A percentile compares a stretch with the other conserved stretches of the same genome.
phyloP scores from a whole-genome alignment of 2,329 filamentous ascomycete species.

The Neonectria hederae region DNA sequence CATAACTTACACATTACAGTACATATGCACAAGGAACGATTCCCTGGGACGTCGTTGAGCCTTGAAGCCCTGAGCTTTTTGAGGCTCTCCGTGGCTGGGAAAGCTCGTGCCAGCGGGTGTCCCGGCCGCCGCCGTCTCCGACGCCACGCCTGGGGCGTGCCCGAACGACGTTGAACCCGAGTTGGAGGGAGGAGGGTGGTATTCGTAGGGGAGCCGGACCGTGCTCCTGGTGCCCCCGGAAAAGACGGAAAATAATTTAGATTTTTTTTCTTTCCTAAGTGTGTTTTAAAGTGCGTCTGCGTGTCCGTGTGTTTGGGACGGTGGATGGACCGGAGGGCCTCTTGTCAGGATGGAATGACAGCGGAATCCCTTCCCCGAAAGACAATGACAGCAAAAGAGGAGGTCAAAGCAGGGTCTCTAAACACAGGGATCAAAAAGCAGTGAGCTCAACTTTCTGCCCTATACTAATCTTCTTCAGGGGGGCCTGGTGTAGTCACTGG shows the following conservation, averaged over 20 bases:
- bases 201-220: background rate
- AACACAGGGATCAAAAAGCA: background rate
- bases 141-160: slow-evolving; percentile 7
- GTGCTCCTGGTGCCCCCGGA: background rate
- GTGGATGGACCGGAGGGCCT: background rate
- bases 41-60: slow-evolving; percentile 1
- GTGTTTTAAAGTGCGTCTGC: background rate
- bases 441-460: slow-evolving; percentile 21
- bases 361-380: background rate
- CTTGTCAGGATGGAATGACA: background rate
- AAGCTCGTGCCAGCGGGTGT: slow-evolving; percentile 22
- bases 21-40: background rate
- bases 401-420: background rate
- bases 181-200: background rate
- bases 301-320: background rate
- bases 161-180: background rate
- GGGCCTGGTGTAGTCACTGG: background rate
- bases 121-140: slow-evolving; percentile 18
- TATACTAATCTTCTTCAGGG: background rate
- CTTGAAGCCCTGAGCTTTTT: slow-evolving; percentile 12
- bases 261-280: background rate
- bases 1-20: background rate
- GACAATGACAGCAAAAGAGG: background rate
- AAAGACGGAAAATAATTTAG: background rate
- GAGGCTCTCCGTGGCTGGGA: slow-evolving; percentile 3